These are phyloP conservation scores for Gnaphalium uliginosum DNA, from an alignment of 129 eudicot species.

Conservation along the genomic window DNA sequence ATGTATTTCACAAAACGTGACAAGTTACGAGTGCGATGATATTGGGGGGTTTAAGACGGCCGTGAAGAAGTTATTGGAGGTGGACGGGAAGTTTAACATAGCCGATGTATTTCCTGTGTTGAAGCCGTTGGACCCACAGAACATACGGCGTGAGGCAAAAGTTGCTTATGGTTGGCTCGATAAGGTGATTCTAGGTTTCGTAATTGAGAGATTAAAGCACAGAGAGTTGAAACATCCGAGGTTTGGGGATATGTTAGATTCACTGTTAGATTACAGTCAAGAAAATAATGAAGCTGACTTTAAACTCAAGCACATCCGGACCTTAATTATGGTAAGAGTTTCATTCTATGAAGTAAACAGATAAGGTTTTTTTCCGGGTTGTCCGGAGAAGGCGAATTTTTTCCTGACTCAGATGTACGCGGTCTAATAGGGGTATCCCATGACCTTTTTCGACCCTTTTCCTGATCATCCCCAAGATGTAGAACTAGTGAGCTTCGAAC, in stretches of 20 bases:
- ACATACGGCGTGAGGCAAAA: constrained; percentile 42
- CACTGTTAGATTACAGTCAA: constrained; percentile 40
- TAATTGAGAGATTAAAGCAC: constrained; percentile 27
- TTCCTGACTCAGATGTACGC: too few relatives aligned
- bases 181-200: constrained; percentile 24
- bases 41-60: constrained; percentile 38
- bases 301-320: constrained; percentile 31
- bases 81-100: constrained; percentile 50
- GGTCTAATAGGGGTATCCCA: too few relatives aligned
- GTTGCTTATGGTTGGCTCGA: constrained; percentile 42
- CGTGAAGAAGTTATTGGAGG: constrained; percentile 42
- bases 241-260: constrained; percentile 49
- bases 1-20: constrained; percentile 41
- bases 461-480: too few relatives aligned
- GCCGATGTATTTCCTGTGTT: constrained; percentile 53
- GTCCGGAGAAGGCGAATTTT: too few relatives aligned
- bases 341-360: too few relatives aligned
- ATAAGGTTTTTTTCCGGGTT: too few relatives aligned
- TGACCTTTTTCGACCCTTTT: too few relatives aligned
- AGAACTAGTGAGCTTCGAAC: too few relatives aligned
- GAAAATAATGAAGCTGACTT: constrained; percentile 34
- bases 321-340: constrained; percentile 19
- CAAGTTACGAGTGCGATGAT: constrained; percentile 32
- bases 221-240: constrained; percentile 24
- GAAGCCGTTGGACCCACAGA: constrained; percentile 55